Conservation (phyloP, 2,329 filamentous ascomycete species). For the Nannizzia gypsea region DNA sequence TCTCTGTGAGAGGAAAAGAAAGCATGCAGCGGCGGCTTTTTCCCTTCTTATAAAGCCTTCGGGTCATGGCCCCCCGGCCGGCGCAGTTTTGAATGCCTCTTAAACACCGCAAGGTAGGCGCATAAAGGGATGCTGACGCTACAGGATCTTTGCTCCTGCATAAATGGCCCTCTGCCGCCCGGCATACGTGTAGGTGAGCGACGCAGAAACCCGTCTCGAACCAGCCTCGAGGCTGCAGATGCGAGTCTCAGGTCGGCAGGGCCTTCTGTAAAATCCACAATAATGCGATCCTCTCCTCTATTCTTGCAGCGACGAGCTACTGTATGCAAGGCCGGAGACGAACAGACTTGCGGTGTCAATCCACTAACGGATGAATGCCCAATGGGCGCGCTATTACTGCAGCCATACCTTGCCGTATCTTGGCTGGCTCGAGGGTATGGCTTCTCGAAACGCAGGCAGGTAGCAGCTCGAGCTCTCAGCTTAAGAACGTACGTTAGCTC, state of each 20-base stretch:
- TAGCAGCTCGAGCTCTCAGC: neutral
- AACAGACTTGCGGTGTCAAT: neutral
- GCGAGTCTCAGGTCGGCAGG: neutral
- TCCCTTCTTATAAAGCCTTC: neutral
- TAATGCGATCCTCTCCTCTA: neutral
- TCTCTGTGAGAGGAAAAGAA: neutral
- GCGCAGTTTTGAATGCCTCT: neutral
- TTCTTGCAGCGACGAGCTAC: neutral
- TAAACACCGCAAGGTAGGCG: neutral
- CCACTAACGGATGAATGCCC: neutral
- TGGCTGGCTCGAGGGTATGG: neutral
- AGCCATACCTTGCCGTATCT: conserved; percentile 1
- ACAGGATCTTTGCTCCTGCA: conserved; percentile 1
- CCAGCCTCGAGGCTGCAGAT: neutral
- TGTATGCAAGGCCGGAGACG: conserved; percentile 1
- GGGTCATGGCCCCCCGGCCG: neutral
- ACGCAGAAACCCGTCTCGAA: neutral
- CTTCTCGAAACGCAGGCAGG: neutral
- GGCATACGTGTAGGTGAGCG: neutral
- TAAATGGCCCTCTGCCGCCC: neutral
- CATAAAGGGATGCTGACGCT: neutral
- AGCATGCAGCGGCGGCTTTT: neutral
- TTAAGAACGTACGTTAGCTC: neutral
- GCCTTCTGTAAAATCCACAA: neutral
- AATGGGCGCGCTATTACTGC: conserved; percentile 1